Conservation (phyloP, 192 early-diverging fungal species). For the Podila clonocystis region DNA sequence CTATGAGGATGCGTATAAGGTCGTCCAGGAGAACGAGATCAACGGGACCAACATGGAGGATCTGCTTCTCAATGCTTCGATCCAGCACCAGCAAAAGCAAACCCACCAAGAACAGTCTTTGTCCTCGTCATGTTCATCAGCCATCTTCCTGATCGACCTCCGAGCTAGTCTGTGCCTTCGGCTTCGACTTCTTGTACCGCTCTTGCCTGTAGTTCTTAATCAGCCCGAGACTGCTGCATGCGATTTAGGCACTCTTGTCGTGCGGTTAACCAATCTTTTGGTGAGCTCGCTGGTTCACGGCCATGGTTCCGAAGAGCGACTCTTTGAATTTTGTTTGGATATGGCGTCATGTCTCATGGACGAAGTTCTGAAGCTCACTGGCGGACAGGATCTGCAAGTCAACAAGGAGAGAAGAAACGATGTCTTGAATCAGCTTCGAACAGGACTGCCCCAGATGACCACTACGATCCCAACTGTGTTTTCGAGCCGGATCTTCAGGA, state of each 20-base stretch:
- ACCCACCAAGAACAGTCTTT: neutral
- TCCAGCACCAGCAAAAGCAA: neutral
- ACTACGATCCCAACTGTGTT: conserved; percentile 58
- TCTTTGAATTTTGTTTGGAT: conserved; percentile 66
- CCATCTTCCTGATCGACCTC: conserved; percentile 29
- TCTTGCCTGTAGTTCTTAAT: conserved; percentile 59
- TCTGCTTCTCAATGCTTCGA: conserved; percentile 25
- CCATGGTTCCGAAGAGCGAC: conserved; percentile 60
- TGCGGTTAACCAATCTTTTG: conserved; percentile 53
- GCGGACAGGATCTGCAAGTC: conserved; percentile 5
- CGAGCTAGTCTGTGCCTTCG: conserved; percentile 56
- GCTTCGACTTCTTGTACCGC: conserved; percentile 55
- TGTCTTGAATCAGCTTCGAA: conserved; percentile 48
- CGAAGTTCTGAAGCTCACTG: conserved; percentile 31
- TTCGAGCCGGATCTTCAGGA: conserved; percentile 58
- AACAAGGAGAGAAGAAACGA: conserved; percentile 54
- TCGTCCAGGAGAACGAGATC: conserved; percentile 38
- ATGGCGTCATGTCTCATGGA: conserved; percentile 63
- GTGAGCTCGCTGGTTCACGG: conserved; percentile 61
- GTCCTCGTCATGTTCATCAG: neutral
- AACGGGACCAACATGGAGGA: conserved; percentile 34
- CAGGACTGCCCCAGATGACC: conserved; percentile 37
- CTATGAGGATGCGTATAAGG: conserved; percentile 55
- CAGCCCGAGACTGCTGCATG: conserved; percentile 54
- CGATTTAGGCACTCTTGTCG: conserved; percentile 54